A percentile compares a stretch with the other conserved stretches of the same genome.
These are phyloP conservation scores for Yamadazyma pseudoaaseri DNA, from an alignment of 1,139 yeast genomes.

Conservation along the genomic window DNA sequence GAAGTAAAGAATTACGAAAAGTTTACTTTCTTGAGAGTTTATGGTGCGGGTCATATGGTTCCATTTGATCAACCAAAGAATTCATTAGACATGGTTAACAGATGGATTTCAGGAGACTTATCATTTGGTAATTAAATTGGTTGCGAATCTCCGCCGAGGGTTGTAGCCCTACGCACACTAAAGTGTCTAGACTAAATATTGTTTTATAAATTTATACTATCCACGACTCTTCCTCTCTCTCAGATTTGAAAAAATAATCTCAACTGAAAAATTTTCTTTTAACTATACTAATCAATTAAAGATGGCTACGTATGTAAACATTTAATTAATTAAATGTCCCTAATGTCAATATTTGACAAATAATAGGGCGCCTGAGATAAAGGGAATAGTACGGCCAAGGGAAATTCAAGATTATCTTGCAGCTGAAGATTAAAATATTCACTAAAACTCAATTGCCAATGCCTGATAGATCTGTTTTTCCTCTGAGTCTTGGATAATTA, in stretches of 20 bases:
- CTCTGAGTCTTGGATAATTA: constrained; percentile 34
- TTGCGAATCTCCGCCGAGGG: constrained; percentile 2
- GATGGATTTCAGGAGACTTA: constrained; percentile 31
- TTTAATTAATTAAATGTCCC: background rate
- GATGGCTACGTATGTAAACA: constrained; percentile 19
- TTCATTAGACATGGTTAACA: constrained; percentile 46
- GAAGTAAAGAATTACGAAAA: constrained; percentile 45
- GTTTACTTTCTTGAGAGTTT: constrained; percentile 47
- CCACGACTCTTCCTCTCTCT: background rate
- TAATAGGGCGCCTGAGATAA: constrained; percentile 7
- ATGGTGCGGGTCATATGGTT: constrained; percentile 53
- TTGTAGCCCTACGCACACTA: constrained; percentile 5
- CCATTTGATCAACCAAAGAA: constrained; percentile 49
- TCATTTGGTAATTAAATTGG: constrained; percentile 11
- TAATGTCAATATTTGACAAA: constrained; percentile 1
- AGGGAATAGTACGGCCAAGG: constrained; percentile 28
- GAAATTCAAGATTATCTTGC: constrained; percentile 48
- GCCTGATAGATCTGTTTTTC: constrained; percentile 51
- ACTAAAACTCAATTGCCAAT: constrained; percentile 37
- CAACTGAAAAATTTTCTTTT: constrained; percentile 7
- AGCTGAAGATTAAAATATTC: constrained; percentile 24
- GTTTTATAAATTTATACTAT: too few species aligned
- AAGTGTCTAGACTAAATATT: too few species aligned
- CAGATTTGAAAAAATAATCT: constrained; percentile 2
- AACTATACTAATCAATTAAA: constrained; percentile 5